A percentile compares a stretch with the other conserved stretches of the same genome.
Evolutionary conservation across 2,329 filamentous ascomycete genomes (phyloP).

Genomic region (Reticulascus tulasneorum): DNA sequence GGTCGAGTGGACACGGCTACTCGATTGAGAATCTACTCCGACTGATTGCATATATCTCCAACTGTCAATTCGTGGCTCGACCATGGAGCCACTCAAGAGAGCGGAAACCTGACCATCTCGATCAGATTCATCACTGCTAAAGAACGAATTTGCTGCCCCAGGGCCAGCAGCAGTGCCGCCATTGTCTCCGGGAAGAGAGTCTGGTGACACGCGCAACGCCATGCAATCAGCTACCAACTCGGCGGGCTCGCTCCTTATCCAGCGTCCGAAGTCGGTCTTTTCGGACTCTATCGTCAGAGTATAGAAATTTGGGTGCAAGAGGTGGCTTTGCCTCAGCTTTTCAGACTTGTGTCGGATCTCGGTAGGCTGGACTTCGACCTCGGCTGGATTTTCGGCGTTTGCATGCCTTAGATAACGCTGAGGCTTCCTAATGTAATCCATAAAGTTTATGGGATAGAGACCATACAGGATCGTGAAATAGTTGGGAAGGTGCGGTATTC

Average conservation of each 20-base stretch:
- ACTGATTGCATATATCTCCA: slow-evolving; percentile 54
- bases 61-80: slow-evolving; percentile 31
- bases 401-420: slow-evolving; percentile 73
- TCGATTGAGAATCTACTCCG: slow-evolving; percentile 38
- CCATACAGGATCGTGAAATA: slow-evolving; percentile 84
- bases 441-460: slow-evolving; percentile 79
- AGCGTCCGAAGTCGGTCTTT: slow-evolving; percentile 69
- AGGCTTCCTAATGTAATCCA: slow-evolving; percentile 81
- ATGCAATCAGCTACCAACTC: slow-evolving; percentile 80
- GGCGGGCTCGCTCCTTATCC: slow-evolving; percentile 74
- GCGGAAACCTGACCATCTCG: slow-evolving; percentile 31
- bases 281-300: slow-evolving; percentile 75
- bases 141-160: slow-evolving; percentile 12
- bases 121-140: slow-evolving; percentile 25
- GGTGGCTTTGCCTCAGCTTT: slow-evolving; percentile 66
- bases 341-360: slow-evolving; percentile 75
- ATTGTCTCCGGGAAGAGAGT: slow-evolving; percentile 15
- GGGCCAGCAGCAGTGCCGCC: slow-evolving; percentile 14
- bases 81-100: slow-evolving; percentile 34
- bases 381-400: slow-evolving; percentile 65
- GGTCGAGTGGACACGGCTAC: slow-evolving; percentile 31
- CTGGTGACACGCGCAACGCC: slow-evolving; percentile 49
- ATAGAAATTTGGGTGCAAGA: slow-evolving; percentile 83
- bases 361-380: slow-evolving; percentile 73
- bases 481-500: slow-evolving; percentile 63